Evolutionary conservation across 352 stramenopile genomes (phyloP), one percentile per base, ranked within the genome.

Genomic region (Globisporangium yorkense): DNA sequence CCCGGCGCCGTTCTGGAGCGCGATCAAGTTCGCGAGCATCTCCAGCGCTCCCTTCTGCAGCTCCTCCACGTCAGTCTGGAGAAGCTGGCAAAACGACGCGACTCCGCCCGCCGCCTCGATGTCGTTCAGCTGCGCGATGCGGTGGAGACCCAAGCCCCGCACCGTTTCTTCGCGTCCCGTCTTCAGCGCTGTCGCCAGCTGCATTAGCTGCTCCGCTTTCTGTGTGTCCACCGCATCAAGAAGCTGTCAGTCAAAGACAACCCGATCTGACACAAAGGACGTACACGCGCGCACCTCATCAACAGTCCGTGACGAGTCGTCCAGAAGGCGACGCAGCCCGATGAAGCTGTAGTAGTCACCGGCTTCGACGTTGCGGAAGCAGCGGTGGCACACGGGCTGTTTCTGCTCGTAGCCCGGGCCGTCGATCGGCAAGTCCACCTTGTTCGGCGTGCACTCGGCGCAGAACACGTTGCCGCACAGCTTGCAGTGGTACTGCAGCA

Each of bases 71-170:
- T 85, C 74, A 0, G 71, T 81, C 10, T 71, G 62, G 1, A 93
- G 63, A 39, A 95, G 48, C 15, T 87, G 66, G 50, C 81, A 92
- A 44, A 95, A 90, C 9, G 81, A 82, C 1, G 62, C 61, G 20
- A 95, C 72, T 7, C 85, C 85, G 39, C 85, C 85, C n/a, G 80
- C 83, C 6, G 79, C 76, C 53, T 92, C 83, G 18, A 95, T 71
- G 60, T 95, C 85, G 59, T 95, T 95, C 2, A 95, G 68, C 63
- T 95, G 83, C 18, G 81, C 74, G 20, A 95, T 70, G 53, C 77
- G 81, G 50, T 93, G 81, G 1, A 81, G 49, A 0, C 85, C 85
- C 75, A 95, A 85, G 12, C 81, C 80, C 27, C 51, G 59, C 13
- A 78, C 61, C 0, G 74, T 87, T 61, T 93, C 83, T 24, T 88